phyloP scores from a whole-genome alignment of 495 filamentous ascomycete species.

The Neurospora africana region DNA sequence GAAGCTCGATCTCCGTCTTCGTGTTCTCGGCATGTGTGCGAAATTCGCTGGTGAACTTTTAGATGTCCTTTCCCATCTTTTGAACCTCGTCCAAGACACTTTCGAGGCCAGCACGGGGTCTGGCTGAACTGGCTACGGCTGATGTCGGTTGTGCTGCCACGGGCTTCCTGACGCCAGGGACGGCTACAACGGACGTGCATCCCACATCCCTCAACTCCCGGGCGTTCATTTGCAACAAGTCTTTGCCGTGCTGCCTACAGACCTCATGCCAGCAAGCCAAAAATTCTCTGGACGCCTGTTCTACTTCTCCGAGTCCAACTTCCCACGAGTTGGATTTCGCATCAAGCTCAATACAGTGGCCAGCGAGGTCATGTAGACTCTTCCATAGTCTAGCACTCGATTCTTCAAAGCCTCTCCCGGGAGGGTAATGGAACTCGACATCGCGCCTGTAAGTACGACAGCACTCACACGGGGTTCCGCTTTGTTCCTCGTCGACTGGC shows the following conservation, averaged over 20 bases:
- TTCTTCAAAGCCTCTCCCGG: not conserved
- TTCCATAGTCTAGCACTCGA: not conserved
- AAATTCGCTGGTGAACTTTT: not conserved
- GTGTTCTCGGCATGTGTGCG: not conserved
- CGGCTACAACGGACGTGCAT: not conserved
- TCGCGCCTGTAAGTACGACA: not conserved
- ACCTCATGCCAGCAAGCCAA: not conserved
- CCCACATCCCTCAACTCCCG: not conserved
- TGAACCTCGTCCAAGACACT: not conserved
- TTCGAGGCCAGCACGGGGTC: not conserved
- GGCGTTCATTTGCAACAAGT: not conserved
- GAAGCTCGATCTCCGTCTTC: not conserved
- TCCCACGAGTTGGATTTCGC: not conserved
- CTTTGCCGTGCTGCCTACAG: not conserved
- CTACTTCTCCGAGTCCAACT: not conserved
- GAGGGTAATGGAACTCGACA: not conserved
- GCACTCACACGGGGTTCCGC: not conserved
- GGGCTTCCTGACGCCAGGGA: not conserved
- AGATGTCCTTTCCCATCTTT: not conserved
- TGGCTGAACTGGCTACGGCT: not conserved
- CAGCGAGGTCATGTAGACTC: not conserved
- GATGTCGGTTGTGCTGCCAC: not conserved
- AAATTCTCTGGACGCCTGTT: not conserved
- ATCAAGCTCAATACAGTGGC: not conserved
- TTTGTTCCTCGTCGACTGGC: not conserved